phyloP scores from a whole-genome alignment of 2,329 filamentous ascomycete species.

The Rhinocladiella mackenziei region DNA sequence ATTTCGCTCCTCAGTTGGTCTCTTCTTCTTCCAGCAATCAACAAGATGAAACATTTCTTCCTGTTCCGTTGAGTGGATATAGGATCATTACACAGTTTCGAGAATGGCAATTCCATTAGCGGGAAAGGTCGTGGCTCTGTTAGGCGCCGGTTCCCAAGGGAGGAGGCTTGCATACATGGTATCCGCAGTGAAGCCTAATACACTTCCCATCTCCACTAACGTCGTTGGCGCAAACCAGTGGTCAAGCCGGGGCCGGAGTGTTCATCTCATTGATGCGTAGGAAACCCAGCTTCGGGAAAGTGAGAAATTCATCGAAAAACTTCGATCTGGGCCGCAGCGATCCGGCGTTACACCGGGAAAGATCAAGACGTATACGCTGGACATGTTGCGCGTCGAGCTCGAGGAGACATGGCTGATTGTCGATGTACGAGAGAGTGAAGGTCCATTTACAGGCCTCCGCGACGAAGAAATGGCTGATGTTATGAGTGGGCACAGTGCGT shows the following conservation, averaged over 20 bases:
- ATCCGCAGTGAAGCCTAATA: neutral
- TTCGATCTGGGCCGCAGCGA: too few relatives aligned
- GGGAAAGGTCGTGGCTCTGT: conserved; percentile 26
- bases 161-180: conserved; percentile 39
- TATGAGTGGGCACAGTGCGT: conserved; percentile 37
- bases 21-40: too few relatives aligned
- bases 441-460: neutral
- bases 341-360: too few relatives aligned
- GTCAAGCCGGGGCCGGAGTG: conserved; percentile 34
- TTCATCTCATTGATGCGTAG: conserved; percentile 34
- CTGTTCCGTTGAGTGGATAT: too few relatives aligned
- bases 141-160: conserved; percentile 38
- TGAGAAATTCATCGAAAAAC: conserved; percentile 31
- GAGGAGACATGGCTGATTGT: conserved; percentile 36
- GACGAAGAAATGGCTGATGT: neutral
- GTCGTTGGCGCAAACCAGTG: conserved; percentile 32
- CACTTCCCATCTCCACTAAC: neutral
- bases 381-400: conserved; percentile 26
- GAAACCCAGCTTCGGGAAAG: conserved; percentile 32
- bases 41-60: too few relatives aligned
- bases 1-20: too few relatives aligned
- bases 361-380: too few relatives aligned
- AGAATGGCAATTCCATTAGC: too few relatives aligned
- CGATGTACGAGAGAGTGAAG: conserved; percentile 31
- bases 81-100: too few relatives aligned